Conservation (phyloP, 1,139 yeast species). For the Blastobotrys elegans region DNA sequence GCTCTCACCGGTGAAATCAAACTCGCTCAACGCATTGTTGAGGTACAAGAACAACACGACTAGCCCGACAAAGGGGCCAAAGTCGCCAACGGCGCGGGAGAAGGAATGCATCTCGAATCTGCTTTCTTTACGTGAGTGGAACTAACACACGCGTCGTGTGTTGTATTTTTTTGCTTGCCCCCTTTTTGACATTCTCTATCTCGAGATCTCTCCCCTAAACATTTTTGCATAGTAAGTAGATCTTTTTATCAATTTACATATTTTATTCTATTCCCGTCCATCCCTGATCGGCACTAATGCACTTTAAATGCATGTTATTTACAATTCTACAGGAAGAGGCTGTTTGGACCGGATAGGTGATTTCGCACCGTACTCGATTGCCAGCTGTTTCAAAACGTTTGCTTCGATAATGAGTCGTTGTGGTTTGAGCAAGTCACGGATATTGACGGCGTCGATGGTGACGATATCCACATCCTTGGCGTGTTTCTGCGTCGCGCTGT, state of each 20-base stretch:
- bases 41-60: conserved; percentile 7
- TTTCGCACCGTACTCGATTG: conserved; percentile 20
- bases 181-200: too few species aligned
- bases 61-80: conserved; percentile 2
- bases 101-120: conserved; percentile 32
- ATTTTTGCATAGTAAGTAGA: too few species aligned
- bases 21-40: conserved; percentile 8
- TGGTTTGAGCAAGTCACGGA: conserved; percentile 79
- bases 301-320: too few species aligned
- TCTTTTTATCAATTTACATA: too few species aligned
- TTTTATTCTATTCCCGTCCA: too few species aligned
- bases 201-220: too few species aligned
- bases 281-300: too few species aligned
- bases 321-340: background rate
- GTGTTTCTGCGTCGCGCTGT: conserved; percentile 39
- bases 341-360: conserved; percentile 8
- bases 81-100: conserved; percentile 20
- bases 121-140: conserved; percentile 27
- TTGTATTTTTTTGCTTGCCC: too few species aligned
- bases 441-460: conserved; percentile 74
- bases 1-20: conserved; percentile 13
- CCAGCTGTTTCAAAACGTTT: conserved; percentile 56
- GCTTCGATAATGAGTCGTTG: conserved; percentile 71
- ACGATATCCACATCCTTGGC: conserved; percentile 58
- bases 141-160: too few species aligned